phyloP scores from a whole-genome alignment of 2,329 filamentous ascomycete genomes.

The Sporothrix pseudoabietina region DNA sequence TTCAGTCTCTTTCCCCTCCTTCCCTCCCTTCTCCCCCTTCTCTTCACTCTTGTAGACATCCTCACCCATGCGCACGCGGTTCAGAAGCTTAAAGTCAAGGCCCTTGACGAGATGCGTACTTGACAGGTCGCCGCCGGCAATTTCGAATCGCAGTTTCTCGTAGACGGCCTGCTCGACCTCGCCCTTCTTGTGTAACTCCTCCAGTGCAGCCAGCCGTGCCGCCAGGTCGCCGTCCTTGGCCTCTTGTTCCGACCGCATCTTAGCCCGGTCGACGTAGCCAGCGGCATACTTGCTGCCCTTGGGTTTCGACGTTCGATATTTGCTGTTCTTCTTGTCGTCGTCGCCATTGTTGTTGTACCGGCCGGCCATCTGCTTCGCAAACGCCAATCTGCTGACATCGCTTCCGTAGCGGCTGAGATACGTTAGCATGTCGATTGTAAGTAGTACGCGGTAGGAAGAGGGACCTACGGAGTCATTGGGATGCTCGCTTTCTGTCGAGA shows the following conservation, averaged over 20 bases:
- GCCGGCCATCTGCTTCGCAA: conserved; percentile 82
- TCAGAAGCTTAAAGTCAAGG: conserved; percentile 78
- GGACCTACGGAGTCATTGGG: conserved; percentile 85
- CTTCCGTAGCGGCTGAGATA: conserved; percentile 63
- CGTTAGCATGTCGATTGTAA: neutral
- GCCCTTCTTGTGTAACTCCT: conserved; percentile 78
- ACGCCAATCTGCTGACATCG: conserved; percentile 62
- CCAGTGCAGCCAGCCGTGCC: conserved; percentile 72
- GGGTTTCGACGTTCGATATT: conserved; percentile 75
- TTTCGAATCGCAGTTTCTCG: conserved; percentile 71
- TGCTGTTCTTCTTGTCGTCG: conserved; percentile 58
- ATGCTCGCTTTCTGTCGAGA: conserved; percentile 79
- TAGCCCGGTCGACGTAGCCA: conserved; percentile 83
- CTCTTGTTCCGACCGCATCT: conserved; percentile 50
- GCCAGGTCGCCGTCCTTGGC: conserved; percentile 56
- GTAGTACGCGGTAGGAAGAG: conserved; percentile 31
- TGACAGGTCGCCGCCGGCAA: conserved; percentile 77
- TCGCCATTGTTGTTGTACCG: conserved; percentile 55
- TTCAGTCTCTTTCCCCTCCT: conserved; percentile 32
- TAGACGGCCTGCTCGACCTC: conserved; percentile 82
- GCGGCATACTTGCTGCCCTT: conserved; percentile 78
- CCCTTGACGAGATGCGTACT: conserved; percentile 91
- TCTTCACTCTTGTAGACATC: conserved; percentile 58
- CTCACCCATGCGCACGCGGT: conserved; percentile 69
- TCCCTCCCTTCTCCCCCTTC: conserved; percentile 51